Evolutionary conservation across 129 eudicot genomes (phyloP).

Genomic region (Gnaphalium uliginosum): DNA sequence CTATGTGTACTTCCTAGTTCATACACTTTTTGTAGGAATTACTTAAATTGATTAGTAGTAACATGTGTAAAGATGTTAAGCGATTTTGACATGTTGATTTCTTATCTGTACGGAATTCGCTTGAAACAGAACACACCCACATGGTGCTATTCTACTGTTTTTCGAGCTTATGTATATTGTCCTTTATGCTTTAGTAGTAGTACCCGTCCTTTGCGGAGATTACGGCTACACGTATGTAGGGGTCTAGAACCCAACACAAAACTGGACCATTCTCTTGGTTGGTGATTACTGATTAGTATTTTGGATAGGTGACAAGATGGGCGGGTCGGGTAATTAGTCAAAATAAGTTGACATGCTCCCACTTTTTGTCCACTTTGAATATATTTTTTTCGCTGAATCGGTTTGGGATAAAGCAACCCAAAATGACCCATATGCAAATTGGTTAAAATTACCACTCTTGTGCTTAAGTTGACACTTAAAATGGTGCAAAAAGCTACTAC

Average conservation of each 20-base stretch:
- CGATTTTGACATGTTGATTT: background rate
- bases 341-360: background rate
- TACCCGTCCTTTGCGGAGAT: background rate
- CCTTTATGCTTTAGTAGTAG: constrained; percentile 8
- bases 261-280: constrained; percentile 11
- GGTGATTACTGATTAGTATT: background rate
- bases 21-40: background rate
- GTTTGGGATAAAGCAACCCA: background rate
- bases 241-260: too few species aligned
- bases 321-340: background rate
- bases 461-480: background rate
- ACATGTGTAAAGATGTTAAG: background rate
- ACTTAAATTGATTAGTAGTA: background rate
- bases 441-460: background rate
- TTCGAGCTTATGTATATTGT: background rate
- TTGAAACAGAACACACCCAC: constrained; percentile 5
- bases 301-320: background rate
- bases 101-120: background rate
- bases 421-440: background rate
- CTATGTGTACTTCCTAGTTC: constrained; percentile 1
- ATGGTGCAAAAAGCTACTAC: constrained; percentile 7
- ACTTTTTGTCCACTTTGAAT: too few species aligned
- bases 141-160: background rate
- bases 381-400: too few species aligned
- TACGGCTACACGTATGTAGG: too few species aligned